Conservation (phyloP, 2,329 filamentous ascomycete genomes). For the Cytospora piceae region DNA sequence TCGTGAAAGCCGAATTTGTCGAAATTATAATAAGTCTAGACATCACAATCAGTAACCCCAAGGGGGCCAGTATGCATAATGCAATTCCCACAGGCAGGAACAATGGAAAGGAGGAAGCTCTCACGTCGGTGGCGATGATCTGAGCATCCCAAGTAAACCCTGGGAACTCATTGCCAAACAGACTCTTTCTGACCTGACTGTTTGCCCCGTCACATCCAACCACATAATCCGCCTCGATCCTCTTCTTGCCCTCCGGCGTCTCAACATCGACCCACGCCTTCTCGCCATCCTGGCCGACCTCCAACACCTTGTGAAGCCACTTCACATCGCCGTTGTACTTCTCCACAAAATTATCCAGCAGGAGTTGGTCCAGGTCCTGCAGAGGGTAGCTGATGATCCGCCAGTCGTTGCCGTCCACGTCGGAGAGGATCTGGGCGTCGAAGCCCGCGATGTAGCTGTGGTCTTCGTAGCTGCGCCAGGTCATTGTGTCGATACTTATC, state of each 20-base stretch:
- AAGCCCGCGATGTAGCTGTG: slow-evolving; percentile 44
- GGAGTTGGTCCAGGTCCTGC: slow-evolving; percentile 48
- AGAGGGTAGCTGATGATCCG: slow-evolving; percentile 47
- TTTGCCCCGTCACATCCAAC: slow-evolving; percentile 61
- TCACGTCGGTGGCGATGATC: slow-evolving; percentile 65
- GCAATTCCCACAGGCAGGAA: not conserved
- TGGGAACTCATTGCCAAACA: slow-evolving; percentile 61
- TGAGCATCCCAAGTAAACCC: slow-evolving; percentile 64
- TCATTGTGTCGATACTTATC: slow-evolving; percentile 44
- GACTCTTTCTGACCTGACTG: slow-evolving; percentile 49
- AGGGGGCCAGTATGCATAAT: not conserved
- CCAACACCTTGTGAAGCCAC: slow-evolving; percentile 53
- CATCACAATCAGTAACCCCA: too few relatives aligned
- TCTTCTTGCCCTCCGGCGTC: slow-evolving; percentile 42
- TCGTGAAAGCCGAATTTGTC: slow-evolving; percentile 57
- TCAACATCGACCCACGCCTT: slow-evolving; percentile 51
- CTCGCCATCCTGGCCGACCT: slow-evolving; percentile 50
- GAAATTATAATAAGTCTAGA: slow-evolving; percentile 65
- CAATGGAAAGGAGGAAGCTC: slow-evolving; percentile 31
- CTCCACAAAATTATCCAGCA: slow-evolving; percentile 46
- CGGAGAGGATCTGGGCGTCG: slow-evolving; percentile 39
- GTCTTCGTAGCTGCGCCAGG: slow-evolving; percentile 45
- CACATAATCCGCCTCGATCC: slow-evolving; percentile 55
- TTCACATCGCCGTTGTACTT: slow-evolving; percentile 43
- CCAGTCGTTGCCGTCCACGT: slow-evolving; percentile 45